These are phyloP conservation scores for Ustilago tritici DNA, from an alignment of 1,284 basidiomycete species.

Conservation along the genomic window DNA sequence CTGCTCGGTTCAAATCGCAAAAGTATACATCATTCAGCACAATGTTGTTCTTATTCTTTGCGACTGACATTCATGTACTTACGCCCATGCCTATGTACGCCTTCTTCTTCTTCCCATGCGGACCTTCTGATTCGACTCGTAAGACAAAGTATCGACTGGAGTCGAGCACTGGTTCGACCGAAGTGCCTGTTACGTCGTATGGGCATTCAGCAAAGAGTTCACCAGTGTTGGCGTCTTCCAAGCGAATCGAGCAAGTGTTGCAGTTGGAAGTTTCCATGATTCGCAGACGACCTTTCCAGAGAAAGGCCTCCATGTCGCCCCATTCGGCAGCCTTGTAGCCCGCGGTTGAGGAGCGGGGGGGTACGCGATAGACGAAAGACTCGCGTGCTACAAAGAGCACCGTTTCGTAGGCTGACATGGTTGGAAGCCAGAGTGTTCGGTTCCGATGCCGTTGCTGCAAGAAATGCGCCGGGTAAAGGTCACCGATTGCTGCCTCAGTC, in stretches of 20 bases:
- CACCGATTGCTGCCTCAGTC: too few relatives aligned
- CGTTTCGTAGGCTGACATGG: conserved; percentile 75
- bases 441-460: background rate
- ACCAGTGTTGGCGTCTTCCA: conserved; percentile 66
- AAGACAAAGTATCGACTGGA: conserved; percentile 96
- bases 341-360: conserved; percentile 79
- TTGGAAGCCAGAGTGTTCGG: background rate
- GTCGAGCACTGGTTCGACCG: conserved; percentile 94
- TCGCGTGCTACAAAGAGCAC: conserved; percentile 86
- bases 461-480: background rate
- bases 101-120: conserved; percentile 56
- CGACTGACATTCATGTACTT: conserved; percentile 20
- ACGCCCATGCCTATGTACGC: conserved; percentile 69
- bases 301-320: conserved; percentile 80
- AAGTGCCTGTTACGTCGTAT: conserved; percentile 83
- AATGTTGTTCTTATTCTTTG: background rate
- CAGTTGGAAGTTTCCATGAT: conserved; percentile 76
- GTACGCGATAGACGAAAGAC: conserved; percentile 76
- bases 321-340: conserved; percentile 70
- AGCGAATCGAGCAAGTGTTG: conserved; percentile 57
- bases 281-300: conserved; percentile 91
- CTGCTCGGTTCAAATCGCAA: conserved; percentile 20
- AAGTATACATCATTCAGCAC: background rate
- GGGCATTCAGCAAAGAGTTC: conserved; percentile 87
- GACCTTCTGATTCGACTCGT: conserved; percentile 75